Conservation (phyloP, 1,284 basidiomycete genomes). For the Ustilago trichophora region DNA sequence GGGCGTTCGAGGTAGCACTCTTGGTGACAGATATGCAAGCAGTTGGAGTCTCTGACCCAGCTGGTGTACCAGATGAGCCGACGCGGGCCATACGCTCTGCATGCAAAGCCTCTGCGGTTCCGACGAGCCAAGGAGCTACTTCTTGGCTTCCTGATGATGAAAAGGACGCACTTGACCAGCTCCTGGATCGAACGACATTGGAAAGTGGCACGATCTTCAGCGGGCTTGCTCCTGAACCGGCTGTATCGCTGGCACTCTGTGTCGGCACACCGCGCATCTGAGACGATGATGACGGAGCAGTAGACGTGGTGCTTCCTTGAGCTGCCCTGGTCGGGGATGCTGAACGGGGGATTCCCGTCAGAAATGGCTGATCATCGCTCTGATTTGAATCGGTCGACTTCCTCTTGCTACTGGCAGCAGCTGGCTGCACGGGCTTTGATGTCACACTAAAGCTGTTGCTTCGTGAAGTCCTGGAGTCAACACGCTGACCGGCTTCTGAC, state of each 20-base stretch:
- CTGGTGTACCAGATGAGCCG: too few species aligned
- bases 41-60: too few species aligned
- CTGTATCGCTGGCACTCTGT: neutral
- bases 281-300: neutral
- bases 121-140: neutral
- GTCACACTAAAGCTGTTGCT: too few species aligned
- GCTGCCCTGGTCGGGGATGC: neutral
- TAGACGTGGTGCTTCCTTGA: neutral
- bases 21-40: too few species aligned
- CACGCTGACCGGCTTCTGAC: conserved; percentile 7
- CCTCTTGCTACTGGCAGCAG: neutral
- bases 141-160: neutral
- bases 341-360: neutral
- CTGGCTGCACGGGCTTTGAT: neutral
- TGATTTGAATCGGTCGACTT: neutral
- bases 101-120: neutral
- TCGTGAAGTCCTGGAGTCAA: conserved; percentile 1
- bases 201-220: conserved; percentile 16
- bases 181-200: conserved; percentile 15
- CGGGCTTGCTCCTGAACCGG: neutral
- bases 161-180: conserved; percentile 11
- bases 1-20: too few species aligned
- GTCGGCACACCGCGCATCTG: neutral
- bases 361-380: neutral
- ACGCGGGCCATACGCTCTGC: neutral